A percentile compares a stretch with the other conserved stretches of the same genome.
Conservation (phyloP, 2,329 filamentous ascomycete species). For the Cercospora berteroae region DNA sequence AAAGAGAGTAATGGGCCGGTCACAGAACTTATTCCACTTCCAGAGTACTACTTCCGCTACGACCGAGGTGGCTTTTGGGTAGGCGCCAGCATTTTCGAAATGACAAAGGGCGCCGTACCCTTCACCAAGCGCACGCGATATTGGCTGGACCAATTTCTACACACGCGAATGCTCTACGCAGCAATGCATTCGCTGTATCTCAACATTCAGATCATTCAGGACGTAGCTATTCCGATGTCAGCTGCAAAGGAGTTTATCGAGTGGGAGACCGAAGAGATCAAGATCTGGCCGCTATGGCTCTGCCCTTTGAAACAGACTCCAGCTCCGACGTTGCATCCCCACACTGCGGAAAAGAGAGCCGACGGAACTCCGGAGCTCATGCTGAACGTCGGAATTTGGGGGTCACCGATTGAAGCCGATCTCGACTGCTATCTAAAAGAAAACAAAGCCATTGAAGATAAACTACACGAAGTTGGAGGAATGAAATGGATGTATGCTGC, state of each 20-base stretch:
- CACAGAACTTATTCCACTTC: constrained; percentile 58
- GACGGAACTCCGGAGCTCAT: constrained; percentile 36
- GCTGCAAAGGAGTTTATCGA: constrained; percentile 47
- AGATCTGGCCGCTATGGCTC: constrained; percentile 51
- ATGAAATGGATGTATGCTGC: constrained; percentile 68
- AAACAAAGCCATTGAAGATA: constrained; percentile 62
- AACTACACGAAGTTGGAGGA: constrained; percentile 58
- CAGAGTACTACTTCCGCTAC: constrained; percentile 71
- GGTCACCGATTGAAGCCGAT: constrained; percentile 45
- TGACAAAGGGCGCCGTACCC: constrained; percentile 59
- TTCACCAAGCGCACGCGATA: constrained; percentile 64
- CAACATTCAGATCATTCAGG: constrained; percentile 62
- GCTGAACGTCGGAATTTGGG: constrained; percentile 66
- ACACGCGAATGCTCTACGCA: constrained; percentile 64
- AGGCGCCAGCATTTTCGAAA: constrained; percentile 57
- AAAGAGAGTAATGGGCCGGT: constrained; percentile 41
- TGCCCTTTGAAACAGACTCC: constrained; percentile 44
- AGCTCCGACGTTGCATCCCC: constrained; percentile 35
- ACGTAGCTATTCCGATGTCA: constrained; percentile 52
- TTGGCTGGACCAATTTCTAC: constrained; percentile 62
- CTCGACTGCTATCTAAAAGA: constrained; percentile 48
- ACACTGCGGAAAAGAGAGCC: constrained; percentile 28
- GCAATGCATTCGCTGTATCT: constrained; percentile 62
- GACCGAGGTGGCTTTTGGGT: constrained; percentile 70
- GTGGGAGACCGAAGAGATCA: constrained; percentile 41